Conservation (phyloP, 805 yeast genomes). For the Hanseniaspora singularis region DNA sequence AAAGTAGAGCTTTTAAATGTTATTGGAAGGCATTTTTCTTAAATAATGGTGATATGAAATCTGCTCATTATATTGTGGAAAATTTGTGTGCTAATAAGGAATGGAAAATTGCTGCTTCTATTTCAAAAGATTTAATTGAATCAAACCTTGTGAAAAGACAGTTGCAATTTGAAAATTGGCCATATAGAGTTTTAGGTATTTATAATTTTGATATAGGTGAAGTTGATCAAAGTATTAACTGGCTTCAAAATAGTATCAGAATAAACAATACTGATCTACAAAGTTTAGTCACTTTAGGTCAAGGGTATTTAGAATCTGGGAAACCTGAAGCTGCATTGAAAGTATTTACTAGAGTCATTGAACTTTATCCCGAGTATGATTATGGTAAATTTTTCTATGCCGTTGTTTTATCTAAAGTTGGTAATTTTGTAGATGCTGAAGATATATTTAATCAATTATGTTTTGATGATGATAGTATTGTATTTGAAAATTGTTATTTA, state of each 20-base stretch:
- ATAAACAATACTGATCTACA: constrained; percentile 53
- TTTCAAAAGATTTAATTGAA: constrained; percentile 53
- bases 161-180: constrained; percentile 56
- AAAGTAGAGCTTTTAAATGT: constrained; percentile 65
- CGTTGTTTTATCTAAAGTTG: constrained; percentile 46
- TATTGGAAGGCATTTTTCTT: constrained; percentile 82
- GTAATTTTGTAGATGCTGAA: constrained; percentile 54
- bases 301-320: constrained; percentile 77
- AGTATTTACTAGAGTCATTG: constrained; percentile 59
- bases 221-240: constrained; percentile 69
- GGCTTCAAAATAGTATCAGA: constrained; percentile 78
- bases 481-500: constrained; percentile 11
- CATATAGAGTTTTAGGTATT: constrained; percentile 76
- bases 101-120: constrained; percentile 74
- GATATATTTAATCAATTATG: constrained; percentile 35
- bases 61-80: constrained; percentile 62
- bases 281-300: constrained; percentile 96
- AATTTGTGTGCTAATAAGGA: constrained; percentile 56
- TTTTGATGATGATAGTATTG: constrained; percentile 10
- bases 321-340: constrained; percentile 74
- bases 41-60: constrained; percentile 58
- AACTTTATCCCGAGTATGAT: constrained; percentile 44
- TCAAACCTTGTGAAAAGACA: constrained; percentile 48
- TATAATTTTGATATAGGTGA: constrained; percentile 58
- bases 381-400: constrained; percentile 59